phyloP scores from a whole-genome alignment of 129 eudicot genomes.

The Saussurea involucrata region DNA sequence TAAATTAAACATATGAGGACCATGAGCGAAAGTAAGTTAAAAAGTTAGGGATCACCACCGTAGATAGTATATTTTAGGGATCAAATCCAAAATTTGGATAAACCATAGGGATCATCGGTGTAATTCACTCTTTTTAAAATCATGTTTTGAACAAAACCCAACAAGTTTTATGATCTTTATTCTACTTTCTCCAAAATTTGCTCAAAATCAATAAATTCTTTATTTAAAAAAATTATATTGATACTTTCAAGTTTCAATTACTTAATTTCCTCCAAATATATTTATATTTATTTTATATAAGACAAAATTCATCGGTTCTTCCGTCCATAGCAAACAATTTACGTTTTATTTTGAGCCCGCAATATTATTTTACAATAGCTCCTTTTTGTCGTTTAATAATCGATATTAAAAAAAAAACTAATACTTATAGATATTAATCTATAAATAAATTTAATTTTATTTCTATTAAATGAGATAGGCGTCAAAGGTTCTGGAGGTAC shows the following conservation, averaged over 20 bases:
- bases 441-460: neutral
- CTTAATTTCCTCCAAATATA: neutral
- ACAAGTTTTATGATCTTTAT: no score
- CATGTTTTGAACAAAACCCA: no score
- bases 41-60: no score
- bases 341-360: neutral
- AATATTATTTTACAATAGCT: neutral
- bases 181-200: no score
- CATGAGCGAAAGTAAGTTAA: no score
- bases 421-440: neutral
- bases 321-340: neutral
- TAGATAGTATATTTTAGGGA: no score
- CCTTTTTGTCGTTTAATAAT: neutral
- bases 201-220: no score
- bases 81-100: no score
- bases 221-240: neutral
- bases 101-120: no score
- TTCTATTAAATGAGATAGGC: neutral
- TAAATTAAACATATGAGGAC: no score
- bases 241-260: neutral
- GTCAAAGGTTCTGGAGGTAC: neutral
- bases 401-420: neutral
- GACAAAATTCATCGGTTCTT: neutral
- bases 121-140: no score
- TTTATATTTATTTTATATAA: neutral